Percentiles rank a stretch among this genome's conserved stretches.
phyloP scores from a whole-genome alignment of 768 basidiomycete genomes.

The Lentinula lateritia region DNA sequence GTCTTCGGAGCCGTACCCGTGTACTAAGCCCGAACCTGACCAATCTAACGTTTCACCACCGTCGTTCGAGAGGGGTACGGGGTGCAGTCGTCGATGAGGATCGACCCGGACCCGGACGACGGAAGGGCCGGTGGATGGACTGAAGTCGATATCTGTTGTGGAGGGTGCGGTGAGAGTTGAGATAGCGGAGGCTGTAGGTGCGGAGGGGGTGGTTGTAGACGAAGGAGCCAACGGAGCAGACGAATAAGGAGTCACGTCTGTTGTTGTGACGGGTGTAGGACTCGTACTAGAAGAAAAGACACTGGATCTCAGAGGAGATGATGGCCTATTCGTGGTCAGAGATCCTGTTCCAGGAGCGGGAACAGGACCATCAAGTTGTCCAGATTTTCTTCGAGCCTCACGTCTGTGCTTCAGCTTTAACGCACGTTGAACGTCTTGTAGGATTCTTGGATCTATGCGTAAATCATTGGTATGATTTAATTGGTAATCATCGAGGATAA shows the following conservation, averaged over 20 bases:
- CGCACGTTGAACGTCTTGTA: slow-evolving; percentile 77
- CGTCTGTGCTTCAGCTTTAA: slow-evolving; percentile 68
- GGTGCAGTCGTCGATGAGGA: slow-evolving; percentile 27
- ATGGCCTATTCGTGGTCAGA: background rate
- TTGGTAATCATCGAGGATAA: background rate
- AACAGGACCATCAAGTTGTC: slow-evolving; percentile 15
- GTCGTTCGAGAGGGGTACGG: slow-evolving; percentile 64
- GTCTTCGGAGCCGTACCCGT: slow-evolving; percentile 38
- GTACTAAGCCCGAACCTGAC: slow-evolving; percentile 30
- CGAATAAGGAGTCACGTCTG: too few species aligned
- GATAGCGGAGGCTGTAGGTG: slow-evolving; percentile 18
- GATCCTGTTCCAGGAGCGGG: background rate
- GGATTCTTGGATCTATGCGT: slow-evolving; percentile 64
- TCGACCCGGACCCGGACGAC: slow-evolving; percentile 13
- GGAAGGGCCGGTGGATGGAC: slow-evolving; percentile 49
- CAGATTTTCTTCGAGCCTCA: slow-evolving; percentile 52
- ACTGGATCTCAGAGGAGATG: background rate
- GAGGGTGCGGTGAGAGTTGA: slow-evolving; percentile 13
- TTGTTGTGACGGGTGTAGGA: background rate
- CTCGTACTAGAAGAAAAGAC: background rate
- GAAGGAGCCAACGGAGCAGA: slow-evolving; percentile 21
- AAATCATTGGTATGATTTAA: background rate
- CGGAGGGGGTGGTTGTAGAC: slow-evolving; percentile 19
- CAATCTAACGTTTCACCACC: slow-evolving; percentile 72
- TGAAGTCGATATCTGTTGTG: slow-evolving; percentile 59